These are phyloP conservation scores for Mallotus japonicus DNA, from an alignment of 441 rosid genomes.

Conservation along the genomic window DNA sequence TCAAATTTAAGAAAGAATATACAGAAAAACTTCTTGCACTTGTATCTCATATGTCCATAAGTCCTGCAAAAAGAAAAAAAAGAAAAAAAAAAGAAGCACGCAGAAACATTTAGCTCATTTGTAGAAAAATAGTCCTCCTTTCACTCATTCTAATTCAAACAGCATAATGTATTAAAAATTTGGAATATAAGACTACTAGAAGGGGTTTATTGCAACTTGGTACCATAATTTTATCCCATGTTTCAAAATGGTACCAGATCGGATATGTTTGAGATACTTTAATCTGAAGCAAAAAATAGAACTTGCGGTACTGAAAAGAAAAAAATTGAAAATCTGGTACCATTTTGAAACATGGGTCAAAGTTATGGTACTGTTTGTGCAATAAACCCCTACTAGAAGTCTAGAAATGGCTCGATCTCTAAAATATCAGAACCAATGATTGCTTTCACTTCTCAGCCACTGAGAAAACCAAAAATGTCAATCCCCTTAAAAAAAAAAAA, in stretches of 20 bases:
- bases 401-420: too few relatives aligned
- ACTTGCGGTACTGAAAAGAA: too few relatives aligned
- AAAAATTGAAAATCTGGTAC: too few relatives aligned
- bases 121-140: neutral
- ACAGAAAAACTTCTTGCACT: neutral
- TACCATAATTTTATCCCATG: too few relatives aligned
- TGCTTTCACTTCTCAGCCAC: neutral
- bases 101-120: slow-evolving; percentile 13
- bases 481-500: neutral
- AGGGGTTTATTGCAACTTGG: too few relatives aligned
- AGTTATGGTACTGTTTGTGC: too few relatives aligned
- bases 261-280: too few relatives aligned
- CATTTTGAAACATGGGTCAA: too few relatives aligned
- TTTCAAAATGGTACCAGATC: too few relatives aligned
- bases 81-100: neutral
- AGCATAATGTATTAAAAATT: neutral
- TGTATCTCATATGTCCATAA: neutral
- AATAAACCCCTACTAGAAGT: neutral
- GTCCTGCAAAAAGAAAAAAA: too few relatives aligned
- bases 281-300: too few relatives aligned
- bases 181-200: neutral
- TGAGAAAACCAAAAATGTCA: neutral
- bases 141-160: neutral
- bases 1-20: slow-evolving; percentile 4
- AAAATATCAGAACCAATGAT: too few relatives aligned